A percentile compares a stretch with the other conserved stretches of the same genome.
Evolutionary conservation across 2,329 filamentous ascomycete species (phyloP).

Genomic region (Bretziella fagacearum): DNA sequence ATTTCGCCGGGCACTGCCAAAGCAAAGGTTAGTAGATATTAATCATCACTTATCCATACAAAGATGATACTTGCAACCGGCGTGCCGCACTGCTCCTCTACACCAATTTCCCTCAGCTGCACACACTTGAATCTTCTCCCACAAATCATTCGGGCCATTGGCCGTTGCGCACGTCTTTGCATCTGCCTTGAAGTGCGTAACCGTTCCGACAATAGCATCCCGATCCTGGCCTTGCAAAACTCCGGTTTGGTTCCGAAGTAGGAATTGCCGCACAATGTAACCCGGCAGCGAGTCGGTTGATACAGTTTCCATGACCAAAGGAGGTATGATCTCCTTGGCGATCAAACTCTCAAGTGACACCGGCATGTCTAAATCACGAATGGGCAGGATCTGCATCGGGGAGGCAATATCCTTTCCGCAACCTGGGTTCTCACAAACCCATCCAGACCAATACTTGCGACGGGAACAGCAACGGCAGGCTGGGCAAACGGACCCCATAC

Average conservation of each 20-base stretch:
- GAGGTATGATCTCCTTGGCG: neutral
- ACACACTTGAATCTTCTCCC: conserved; percentile 28
- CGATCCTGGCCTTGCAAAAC: too few relatives aligned
- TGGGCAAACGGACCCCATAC: conserved; percentile 50
- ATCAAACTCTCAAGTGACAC: neutral
- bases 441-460: conserved; percentile 42
- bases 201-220: conserved; percentile 2
- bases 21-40: neutral
- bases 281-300: neutral
- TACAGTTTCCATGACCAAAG: too few relatives aligned
- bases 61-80: conserved; percentile 20
- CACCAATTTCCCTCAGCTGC: conserved; percentile 24
- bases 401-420: conserved; percentile 32
- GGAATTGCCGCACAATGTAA: conserved; percentile 16
- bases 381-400: conserved; percentile 17
- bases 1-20: conserved; percentile 23
- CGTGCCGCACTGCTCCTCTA: conserved; percentile 24
- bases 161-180: conserved; percentile 19
- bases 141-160: conserved; percentile 45
- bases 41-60: neutral
- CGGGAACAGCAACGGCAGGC: conserved; percentile 44
- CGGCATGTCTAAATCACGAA: conserved; percentile 9
- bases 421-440: conserved; percentile 36
- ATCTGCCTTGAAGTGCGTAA: conserved; percentile 27
- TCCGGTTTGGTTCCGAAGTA: too few relatives aligned